Evolutionary conservation across 495 filamentous ascomycete genomes (phyloP), one percentile per base, ranked within the genome.

Genomic region (Polyplosphaeria fusca): DNA sequence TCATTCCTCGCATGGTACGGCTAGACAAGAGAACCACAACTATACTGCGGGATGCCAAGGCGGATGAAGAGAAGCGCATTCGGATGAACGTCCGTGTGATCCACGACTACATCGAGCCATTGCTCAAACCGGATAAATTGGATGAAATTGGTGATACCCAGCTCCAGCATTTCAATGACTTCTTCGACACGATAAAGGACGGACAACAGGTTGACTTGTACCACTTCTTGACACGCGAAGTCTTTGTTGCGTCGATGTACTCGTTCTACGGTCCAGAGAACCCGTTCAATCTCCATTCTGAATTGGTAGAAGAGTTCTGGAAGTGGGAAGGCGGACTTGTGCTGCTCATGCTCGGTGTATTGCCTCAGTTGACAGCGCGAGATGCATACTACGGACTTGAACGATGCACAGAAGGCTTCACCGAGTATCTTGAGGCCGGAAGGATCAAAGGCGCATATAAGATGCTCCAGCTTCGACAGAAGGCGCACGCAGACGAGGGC

Each of bases 91-190:
- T 46, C 7, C 54, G 56, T n/a, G 40, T 52, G 5, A 52, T 48
- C 7, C 61, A 71, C 30, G 61, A 66, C n/a, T 44, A 67, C 26
- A 61, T 68, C 19, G 43, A 54, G 19, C 25, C 59, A 2, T 25
- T 30, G 23, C 58, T 71, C 19, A 53, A 11, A 13, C 61, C 54
- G 2, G 27, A 25, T 3, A 39, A 53, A n/a, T 63, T 74, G 5
- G 70, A 73, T 39, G 71, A 64, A 13, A 74, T 77, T 66, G 71
- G 69, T 50, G 63, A 54, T 16, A 32, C 47, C 30, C 42, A 51
- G 13, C 49, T 68, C 7, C 35, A 60, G 22, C 62, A 66, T 26
- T 47, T 70, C 19, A 70, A 48, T 40, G 42, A 35, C 3, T 47
- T 50, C 38, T 37, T 64, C 1, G 52, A 64, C 24, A 25, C 28